Percentiles rank a stretch among this genome's conserved stretches.
phyloP scores from a whole-genome alignment of 2,329 filamentous ascomycete genomes.

The Lachnellula subtilissima region DNA sequence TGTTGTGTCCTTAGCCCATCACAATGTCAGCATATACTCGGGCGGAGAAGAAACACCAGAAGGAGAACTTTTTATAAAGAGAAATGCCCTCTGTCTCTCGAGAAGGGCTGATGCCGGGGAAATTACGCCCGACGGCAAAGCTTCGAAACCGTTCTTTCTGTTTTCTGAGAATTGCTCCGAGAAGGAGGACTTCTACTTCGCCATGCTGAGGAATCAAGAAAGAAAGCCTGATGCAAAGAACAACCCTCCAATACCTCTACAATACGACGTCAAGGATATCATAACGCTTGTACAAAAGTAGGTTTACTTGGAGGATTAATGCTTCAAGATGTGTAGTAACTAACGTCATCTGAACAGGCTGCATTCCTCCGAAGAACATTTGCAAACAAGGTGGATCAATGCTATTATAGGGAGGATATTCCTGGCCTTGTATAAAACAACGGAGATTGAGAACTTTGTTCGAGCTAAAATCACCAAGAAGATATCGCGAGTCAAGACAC shows the following conservation, averaged over 20 bases:
- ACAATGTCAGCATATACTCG: conserved; percentile 78
- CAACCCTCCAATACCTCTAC: conserved; percentile 62
- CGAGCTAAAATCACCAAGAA: conserved; percentile 90
- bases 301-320: neutral
- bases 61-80: conserved; percentile 91
- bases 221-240: conserved; percentile 54
- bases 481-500: conserved; percentile 88
- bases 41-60: conserved; percentile 77
- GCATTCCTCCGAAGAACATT: conserved; percentile 85
- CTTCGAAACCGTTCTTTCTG: conserved; percentile 81
- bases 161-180: conserved; percentile 95
- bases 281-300: conserved; percentile 73
- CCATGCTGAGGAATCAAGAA: conserved; percentile 79
- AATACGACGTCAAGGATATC: conserved; percentile 80
- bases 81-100: conserved; percentile 81
- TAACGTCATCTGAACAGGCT: conserved; percentile 46
- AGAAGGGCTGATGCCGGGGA: conserved; percentile 55
- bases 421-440: conserved; percentile 79
- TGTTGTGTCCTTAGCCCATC: conserved; percentile 87
- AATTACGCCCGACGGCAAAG: conserved; percentile 47
- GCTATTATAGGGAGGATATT: conserved; percentile 86
- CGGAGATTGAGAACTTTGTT: conserved; percentile 73
- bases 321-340: neutral
- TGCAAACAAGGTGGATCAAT: conserved; percentile 91
- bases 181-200: conserved; percentile 98